Base-by-base conservation (phyloP, 306 rosid species). In the Canavalia ensiformis region DNA sequence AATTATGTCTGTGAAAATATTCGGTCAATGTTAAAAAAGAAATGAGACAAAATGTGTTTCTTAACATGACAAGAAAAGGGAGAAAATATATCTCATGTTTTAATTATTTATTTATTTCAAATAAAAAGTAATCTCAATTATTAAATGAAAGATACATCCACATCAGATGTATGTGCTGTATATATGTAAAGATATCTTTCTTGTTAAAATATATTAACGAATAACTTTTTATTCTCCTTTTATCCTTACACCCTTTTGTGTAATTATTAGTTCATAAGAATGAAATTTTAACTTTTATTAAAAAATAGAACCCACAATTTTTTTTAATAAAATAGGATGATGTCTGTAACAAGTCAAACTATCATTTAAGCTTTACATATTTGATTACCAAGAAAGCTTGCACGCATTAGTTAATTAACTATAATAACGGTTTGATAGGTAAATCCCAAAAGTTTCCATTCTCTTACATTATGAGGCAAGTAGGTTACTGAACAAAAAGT, bases 291-390 rank as follows among this genome's bases (percentile, higher is more conserved):
- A 62, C 45, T 13, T 52, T 5, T 1, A 44, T 25, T 18, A 50
- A 50, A 37, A 56, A 60, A 41, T 66, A 41, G 31, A 41, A 54
- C 55, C 74, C 75, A 35, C 45, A 59, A 7, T 59, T 25, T 37
- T 70, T 78, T 59, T 34, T 52, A 59, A 35, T 49, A 56, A 57
- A 41, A 57, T 69, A 41, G 50, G 11, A 41, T 45, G 60, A 18
- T 69, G 45, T 13, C 72, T 41, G 59, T 62, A 31, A 37, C 44
- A 64, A 50, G 56, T 56, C 18, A 33, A 11, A 42, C 41, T 77
- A 68, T 68, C 50, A 60, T 69, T 35, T 54, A 29, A 72, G 66
- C 81, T 80, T 72, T 63, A 46, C 79, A 57, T 58, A 62, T 72
- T 71, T 86, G 71, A 56, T 33, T 56, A 75, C 83, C 88, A 65